These are phyloP conservation scores for Pestalotiopsis sp. DNA, from an alignment of 2,329 filamentous ascomycete genomes.

Conservation along the genomic window DNA sequence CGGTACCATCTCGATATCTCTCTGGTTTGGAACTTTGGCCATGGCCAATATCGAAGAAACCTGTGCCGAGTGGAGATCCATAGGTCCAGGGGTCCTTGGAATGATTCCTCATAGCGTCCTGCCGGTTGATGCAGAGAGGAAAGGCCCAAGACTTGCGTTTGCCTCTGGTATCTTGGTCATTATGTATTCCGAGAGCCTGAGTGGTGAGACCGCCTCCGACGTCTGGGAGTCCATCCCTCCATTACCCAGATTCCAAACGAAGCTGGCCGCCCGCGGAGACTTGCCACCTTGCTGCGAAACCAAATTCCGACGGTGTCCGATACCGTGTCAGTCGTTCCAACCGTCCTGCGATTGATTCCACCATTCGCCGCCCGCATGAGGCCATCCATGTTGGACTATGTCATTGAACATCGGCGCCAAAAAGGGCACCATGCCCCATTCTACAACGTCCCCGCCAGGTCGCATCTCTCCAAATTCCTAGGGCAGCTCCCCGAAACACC, in stretches of 20 bases:
- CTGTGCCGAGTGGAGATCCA: neutral
- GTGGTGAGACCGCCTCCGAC: neutral
- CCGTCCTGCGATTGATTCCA: neutral
- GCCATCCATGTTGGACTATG: neutral
- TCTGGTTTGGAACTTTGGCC: neutral
- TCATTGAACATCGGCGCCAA: neutral
- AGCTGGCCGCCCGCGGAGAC: neutral
- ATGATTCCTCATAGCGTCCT: conserved; percentile 10
- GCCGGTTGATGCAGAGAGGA: neutral
- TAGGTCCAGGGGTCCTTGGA: neutral
- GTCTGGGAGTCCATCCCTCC: neutral
- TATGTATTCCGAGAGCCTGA: neutral
- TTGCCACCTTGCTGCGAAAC: neutral
- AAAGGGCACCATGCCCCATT: neutral
- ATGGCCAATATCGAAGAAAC: neutral
- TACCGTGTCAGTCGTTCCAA: neutral
- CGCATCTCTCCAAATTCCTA: neutral
- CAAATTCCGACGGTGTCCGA: conserved; percentile 4
- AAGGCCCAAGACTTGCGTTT: neutral
- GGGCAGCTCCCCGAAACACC: conserved; percentile 1
- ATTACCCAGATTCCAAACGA: neutral
- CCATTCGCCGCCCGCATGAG: conserved; percentile 1
- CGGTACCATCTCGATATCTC: neutral
- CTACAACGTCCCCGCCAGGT: neutral
- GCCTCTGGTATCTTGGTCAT: neutral